These are phyloP conservation scores for Chlorencoelia australis DNA, from an alignment of 2,329 filamentous ascomycete genomes.

Conservation along the genomic window DNA sequence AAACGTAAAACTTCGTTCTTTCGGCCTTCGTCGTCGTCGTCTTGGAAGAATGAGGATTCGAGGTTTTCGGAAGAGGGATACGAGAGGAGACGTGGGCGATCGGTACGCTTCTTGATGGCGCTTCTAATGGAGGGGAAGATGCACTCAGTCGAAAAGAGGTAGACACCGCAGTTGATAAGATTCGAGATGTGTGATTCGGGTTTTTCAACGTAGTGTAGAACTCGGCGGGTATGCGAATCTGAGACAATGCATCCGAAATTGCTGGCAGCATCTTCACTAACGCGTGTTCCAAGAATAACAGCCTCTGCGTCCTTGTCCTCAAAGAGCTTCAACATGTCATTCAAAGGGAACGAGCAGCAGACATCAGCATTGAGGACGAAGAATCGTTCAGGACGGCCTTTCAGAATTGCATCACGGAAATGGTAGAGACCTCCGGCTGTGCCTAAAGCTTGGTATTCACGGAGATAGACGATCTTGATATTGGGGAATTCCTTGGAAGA, in stretches of 20 bases:
- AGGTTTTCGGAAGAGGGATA: conserved; percentile 95
- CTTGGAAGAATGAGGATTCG: conserved; percentile 55
- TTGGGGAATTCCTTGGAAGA: conserved; percentile 74
- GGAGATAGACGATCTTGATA: conserved; percentile 86
- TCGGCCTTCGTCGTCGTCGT: conserved; percentile 61
- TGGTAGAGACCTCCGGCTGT: conserved; percentile 96
- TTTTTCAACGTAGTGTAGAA: conserved; percentile 98
- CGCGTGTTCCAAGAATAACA: conserved; percentile 86
- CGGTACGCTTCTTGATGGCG: conserved; percentile 90
- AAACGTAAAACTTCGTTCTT: conserved; percentile 84
- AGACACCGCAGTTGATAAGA: conserved; percentile 98
- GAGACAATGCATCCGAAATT: conserved; percentile 99
- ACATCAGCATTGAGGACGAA: conserved; percentile 98
- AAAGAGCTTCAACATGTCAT: conserved; percentile 90
- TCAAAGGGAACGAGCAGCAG: conserved; percentile 95
- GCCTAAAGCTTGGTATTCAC: conserved; percentile 93
- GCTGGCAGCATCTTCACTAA: conserved; percentile 79
- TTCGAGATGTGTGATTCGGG: conserved; percentile 96
- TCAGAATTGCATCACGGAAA: conserved; percentile 97
- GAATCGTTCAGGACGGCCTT: conserved; percentile 86
- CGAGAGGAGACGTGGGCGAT: conserved; percentile 82
- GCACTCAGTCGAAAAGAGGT: conserved; percentile 89
- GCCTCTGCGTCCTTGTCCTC: conserved; percentile 94
- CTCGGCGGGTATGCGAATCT: conserved; percentile 84
- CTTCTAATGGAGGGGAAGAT: conserved; percentile 93